Conservation (phyloP, 2,329 filamentous ascomycete species). For the Aspergillus fijiensis region DNA sequence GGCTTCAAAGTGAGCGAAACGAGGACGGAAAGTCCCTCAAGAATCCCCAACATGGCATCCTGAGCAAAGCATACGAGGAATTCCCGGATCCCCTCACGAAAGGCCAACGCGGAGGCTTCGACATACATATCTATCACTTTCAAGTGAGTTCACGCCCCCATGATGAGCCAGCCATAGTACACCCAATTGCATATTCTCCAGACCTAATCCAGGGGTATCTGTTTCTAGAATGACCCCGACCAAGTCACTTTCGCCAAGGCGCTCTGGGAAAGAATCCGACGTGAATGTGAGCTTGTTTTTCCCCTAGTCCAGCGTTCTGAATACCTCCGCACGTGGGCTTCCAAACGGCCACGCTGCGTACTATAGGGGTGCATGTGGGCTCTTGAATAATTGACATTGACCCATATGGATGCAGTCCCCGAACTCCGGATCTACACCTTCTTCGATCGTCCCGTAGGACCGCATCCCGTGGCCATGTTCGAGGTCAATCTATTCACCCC, state of each 20-base stretch:
- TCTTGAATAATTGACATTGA: background rate
- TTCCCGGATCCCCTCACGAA: slow-evolving; percentile 70
- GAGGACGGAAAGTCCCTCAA: slow-evolving; percentile 75
- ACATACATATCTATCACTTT: slow-evolving; percentile 83
- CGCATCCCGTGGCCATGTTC: slow-evolving; percentile 84
- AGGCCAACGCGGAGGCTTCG: slow-evolving; percentile 69
- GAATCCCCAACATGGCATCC: slow-evolving; percentile 61
- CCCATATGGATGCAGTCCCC: slow-evolving; percentile 62
- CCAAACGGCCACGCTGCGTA: background rate
- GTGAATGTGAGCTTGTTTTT: slow-evolving; percentile 63
- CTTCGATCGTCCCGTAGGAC: slow-evolving; percentile 75
- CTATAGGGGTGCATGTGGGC: background rate
- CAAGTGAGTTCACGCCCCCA: slow-evolving; percentile 40
- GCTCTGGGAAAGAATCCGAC: slow-evolving; percentile 73
- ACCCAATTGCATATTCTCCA: background rate
- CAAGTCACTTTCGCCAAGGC: slow-evolving; percentile 68
- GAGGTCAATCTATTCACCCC: slow-evolving; percentile 87
- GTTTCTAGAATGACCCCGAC: slow-evolving; percentile 53
- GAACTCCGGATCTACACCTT: slow-evolving; percentile 79
- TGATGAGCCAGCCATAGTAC: too few species aligned
- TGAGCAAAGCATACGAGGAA: slow-evolving; percentile 67
- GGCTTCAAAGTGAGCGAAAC: slow-evolving; percentile 55
- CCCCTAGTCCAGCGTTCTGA: background rate
- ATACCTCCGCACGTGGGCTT: background rate
- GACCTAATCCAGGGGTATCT: background rate